Base-by-base conservation (phyloP, 192 early-diverging fungal species). In the Dissophora globulifera region DNA sequence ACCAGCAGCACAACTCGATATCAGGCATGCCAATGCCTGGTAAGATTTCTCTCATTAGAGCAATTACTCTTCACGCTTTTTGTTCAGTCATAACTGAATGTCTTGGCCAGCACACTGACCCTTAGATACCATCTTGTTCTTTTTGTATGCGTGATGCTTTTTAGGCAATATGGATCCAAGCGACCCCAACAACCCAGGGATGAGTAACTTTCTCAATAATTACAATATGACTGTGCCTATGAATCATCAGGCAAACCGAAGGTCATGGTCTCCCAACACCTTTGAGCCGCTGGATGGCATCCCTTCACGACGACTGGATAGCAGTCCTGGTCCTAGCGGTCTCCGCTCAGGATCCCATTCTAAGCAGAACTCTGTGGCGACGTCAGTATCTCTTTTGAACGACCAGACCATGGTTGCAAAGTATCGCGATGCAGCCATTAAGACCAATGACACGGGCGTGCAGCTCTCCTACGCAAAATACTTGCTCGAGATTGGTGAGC, bases 391-490 rank as follows among this genome's bases (percentile, higher is more conserved):
- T 8, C 50, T 75, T 0, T 41, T 75, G 20, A 75, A 43, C 9
- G 62, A 75, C 30, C 27, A 53, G n/a, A 38, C 71, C 3, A 31
- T 66, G 11, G 50, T 75, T 0, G 71, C 57, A 50, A 90, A 85
- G 66, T 93, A 92, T 57, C 86, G 92, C 2, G 88, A 92, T 43
- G 88, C 88, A 53, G 93, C 91, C 7, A 87, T 84, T 62, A 92
- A 90, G 65, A 90, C 91, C 38, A 89, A 90, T 61, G 89, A 93
- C 58, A 80, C 85, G 19, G 80, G 82, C 12, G 82, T 90, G 26
- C 92, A 94, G 81, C 58, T 92, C 35, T 88, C 88, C 33, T 94
- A 90, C 79, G 89, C 90, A 29, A 88, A 90, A 71, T 94, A 90
- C 68, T 78, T 94, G 51, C 69, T 94, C 23, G 82, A 92, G 76